Base-by-base conservation (phyloP, 495 filamentous ascomycete species). In the Glutinoglossum americanum region DNA sequence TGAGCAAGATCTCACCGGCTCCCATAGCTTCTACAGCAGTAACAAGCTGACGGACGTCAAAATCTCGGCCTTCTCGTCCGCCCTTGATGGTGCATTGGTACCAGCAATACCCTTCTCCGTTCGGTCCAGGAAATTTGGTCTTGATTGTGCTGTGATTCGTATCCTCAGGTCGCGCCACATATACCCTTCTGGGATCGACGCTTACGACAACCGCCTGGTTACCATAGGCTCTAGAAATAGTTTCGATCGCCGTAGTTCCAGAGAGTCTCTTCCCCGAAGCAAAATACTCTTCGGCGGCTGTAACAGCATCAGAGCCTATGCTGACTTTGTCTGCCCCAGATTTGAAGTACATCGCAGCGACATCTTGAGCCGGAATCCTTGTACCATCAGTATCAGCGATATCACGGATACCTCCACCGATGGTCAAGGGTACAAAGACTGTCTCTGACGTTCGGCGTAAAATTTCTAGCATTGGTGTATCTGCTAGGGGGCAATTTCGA, bases 281-380 rank as follows among this genome's bases (percentile, higher is more conserved):
- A 67, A 89, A 85, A 67, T 87, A 98, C 60, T 93, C 84, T 66
- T 96, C 89, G 0, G 92, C 92, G 9, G 89, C 89, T 35, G 79
- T 77, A 11, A 97, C 92, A 51, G 92, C 89, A 68, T 98, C 93
- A 1, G 85, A 93, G 4, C 93, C 92, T 63, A 98, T 95, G 53
- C 88, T 94, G 19, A 98, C 88, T 74, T 98, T 98, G 69, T 98
- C 92, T n/a, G 92, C 92, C 37, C 92, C 92, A 26, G 82, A 88
- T 73, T 92, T 87, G 76, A 98, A 98, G 74, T 98, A 98, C 78
- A 97, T 82, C 5, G 83, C 89, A 10, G 92, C 92, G 49, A 98
- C 86, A 58, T 97, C 86, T 8, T 95, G 79, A 5, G 92, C 92
- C 11, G 85, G 80, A 1, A 90, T 77, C 57, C 79, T 79, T 11